Conservation (phyloP, 176 grass and related monocot genomes). For the Aegilops bicornis region DNA sequence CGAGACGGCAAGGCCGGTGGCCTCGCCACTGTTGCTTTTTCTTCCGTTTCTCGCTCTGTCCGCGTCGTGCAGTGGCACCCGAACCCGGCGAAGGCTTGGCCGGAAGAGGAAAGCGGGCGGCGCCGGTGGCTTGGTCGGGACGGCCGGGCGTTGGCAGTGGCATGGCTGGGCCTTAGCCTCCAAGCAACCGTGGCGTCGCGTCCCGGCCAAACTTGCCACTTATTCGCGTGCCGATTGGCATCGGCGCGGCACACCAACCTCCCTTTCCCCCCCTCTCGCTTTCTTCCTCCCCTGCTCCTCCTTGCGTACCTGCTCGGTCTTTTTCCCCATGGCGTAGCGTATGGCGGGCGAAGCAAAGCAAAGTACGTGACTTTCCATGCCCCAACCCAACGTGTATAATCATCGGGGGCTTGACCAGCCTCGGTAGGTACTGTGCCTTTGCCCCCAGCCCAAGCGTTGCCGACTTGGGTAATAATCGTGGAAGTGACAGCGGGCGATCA, state of each 20-base stretch:
- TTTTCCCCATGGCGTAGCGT: no score
- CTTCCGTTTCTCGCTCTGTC: neutral
- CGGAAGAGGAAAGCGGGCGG: neutral
- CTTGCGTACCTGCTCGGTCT: neutral
- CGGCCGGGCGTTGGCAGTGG: neutral
- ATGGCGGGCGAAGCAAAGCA: no score
- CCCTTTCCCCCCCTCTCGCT: neutral
- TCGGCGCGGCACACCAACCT: neutral
- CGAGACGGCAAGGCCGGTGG: no score
- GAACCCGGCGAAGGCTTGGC: neutral
- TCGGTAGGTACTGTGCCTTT: neutral
- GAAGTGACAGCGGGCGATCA: neutral
- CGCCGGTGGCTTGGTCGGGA: neutral
- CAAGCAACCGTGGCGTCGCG: conserved; percentile 33
- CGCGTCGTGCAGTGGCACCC: neutral
- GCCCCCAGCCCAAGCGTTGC: neutral
- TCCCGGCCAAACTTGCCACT: conserved; percentile 4
- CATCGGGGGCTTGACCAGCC: neutral
- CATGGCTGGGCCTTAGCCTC: conserved; percentile 13
- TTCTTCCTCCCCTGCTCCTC: neutral
- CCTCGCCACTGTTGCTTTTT: no score
- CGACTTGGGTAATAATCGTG: neutral
- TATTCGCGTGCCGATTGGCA: neutral
- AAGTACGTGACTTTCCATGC: no score
- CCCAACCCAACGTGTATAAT: no score